These are phyloP conservation scores for Friedmanniomyces endolithicus DNA, from an alignment of 495 filamentous ascomycete species.

Conservation along the genomic window DNA sequence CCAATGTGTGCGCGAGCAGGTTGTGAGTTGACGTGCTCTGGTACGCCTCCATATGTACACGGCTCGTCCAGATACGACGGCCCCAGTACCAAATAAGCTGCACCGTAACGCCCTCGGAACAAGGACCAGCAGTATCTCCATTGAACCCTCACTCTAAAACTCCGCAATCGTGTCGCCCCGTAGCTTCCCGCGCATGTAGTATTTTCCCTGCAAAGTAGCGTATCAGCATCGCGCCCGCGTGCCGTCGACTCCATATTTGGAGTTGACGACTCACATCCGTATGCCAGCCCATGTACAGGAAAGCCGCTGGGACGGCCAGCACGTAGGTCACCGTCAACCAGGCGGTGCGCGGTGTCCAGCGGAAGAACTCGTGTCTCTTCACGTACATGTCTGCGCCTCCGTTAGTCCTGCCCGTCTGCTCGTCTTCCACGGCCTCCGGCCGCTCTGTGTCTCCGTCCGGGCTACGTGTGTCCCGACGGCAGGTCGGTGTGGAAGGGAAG, in stretches of 20 bases:
- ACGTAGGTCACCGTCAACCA: slow-evolving; percentile 65
- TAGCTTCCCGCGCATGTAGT: slow-evolving; percentile 71
- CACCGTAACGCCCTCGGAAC: no score
- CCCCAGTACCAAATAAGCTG: no score
- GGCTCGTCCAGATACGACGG: no score
- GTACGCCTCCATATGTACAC: no score
- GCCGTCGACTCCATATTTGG: background rate
- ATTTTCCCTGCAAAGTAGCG: slow-evolving; percentile 55
- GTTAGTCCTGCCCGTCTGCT: background rate
- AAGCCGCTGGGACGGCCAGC: slow-evolving; percentile 50
- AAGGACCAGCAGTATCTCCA: no score
- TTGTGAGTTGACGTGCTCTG: no score
- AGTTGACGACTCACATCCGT: slow-evolving; percentile 57
- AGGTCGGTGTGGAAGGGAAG: slow-evolving; percentile 12
- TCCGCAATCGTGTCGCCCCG: slow-evolving; percentile 69
- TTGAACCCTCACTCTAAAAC: slow-evolving; percentile 26
- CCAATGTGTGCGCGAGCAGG: no score
- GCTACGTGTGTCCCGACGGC: background rate
- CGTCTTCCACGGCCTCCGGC: background rate
- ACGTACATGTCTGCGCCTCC: slow-evolving; percentile 54
- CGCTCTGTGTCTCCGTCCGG: background rate
- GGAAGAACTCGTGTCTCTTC: slow-evolving; percentile 91
- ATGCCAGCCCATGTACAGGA: slow-evolving; percentile 58
- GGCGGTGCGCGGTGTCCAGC: slow-evolving; percentile 75
- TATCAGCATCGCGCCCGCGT: background rate